phyloP scores from a whole-genome alignment of 805 yeast genomes.

The Myxozyma neglecta region DNA sequence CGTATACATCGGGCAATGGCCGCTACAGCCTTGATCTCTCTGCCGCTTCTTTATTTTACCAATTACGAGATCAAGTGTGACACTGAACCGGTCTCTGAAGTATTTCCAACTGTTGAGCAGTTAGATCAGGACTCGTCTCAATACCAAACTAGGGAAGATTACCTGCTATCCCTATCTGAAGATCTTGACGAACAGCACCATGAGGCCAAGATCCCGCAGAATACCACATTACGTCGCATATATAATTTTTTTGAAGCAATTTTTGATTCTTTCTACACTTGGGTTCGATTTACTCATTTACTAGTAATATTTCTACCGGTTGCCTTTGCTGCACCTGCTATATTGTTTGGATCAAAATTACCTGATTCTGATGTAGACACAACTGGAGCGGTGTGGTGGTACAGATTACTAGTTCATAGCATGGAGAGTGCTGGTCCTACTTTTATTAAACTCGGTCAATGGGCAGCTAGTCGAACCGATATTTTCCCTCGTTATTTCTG shows the following conservation, averaged over 20 bases:
- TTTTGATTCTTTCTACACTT: conserved; percentile 43
- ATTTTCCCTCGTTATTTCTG: conserved; percentile 81
- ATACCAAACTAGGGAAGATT: conserved; percentile 26
- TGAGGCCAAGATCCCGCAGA: background rate
- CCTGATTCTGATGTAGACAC: conserved; percentile 42
- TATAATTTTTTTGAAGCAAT: background rate
- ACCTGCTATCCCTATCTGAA: conserved; percentile 17
- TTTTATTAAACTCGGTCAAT: conserved; percentile 78
- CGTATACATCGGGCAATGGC: background rate
- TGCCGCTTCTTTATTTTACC: background rate
- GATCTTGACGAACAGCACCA: conserved; percentile 2
- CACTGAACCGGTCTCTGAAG: background rate
- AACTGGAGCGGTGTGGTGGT: conserved; percentile 73
- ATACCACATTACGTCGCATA: background rate
- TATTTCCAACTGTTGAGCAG: conserved; percentile 20
- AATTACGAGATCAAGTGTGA: conserved; percentile 4
- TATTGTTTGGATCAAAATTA: conserved; percentile 49
- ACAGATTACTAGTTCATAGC: conserved; percentile 56
- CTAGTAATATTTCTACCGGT: conserved; percentile 70
- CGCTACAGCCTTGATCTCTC: background rate
- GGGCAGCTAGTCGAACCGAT: conserved; percentile 98
- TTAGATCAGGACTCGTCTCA: background rate
- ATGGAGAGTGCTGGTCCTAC: conserved; percentile 91
- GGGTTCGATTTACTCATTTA: conserved; percentile 68
- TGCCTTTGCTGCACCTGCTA: conserved; percentile 60